Percentiles rank a stretch among this genome's conserved stretches.
phyloP scores from a whole-genome alignment of 2,329 filamentous ascomycete species.

The Xylaria sp. region DNA sequence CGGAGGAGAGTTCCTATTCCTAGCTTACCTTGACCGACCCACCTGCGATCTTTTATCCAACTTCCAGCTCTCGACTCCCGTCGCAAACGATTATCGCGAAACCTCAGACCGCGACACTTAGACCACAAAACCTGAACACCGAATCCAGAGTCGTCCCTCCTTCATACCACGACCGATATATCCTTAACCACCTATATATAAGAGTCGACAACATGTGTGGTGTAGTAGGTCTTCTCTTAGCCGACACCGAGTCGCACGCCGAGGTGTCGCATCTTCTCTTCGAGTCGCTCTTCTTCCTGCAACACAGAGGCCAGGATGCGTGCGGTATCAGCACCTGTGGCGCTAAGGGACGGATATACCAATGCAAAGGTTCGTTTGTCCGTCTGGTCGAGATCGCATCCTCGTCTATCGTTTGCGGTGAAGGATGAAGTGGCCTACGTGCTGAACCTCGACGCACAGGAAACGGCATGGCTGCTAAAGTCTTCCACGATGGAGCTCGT shows the following conservation, averaged over 20 bases:
- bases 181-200: neutral
- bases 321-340: conserved; percentile 78
- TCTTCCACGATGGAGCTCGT: conserved; percentile 77
- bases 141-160: neutral
- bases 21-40: conserved; percentile 4
- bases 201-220: conserved; percentile 36
- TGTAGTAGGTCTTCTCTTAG: conserved; percentile 37
- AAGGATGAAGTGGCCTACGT: neutral
- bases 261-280: conserved; percentile 38
- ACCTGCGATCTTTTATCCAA: conserved; percentile 1
- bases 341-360: conserved; percentile 75
- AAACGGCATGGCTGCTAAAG: conserved; percentile 79
- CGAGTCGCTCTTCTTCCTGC: conserved; percentile 35
- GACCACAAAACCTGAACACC: neutral
- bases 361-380: conserved; percentile 66
- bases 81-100: conserved; percentile 10
- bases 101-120: neutral
- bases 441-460: conserved; percentile 53
- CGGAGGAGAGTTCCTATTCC: conserved; percentile 7
- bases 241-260: conserved; percentile 37
- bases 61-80: neutral
- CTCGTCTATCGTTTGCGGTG: neutral
- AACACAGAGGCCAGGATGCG: conserved; percentile 49
- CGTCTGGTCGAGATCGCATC: neutral
- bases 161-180: conserved; percentile 2